Conservation (phyloP, 495 filamentous ascomycete species). For the Copromyces sp. region DNA sequence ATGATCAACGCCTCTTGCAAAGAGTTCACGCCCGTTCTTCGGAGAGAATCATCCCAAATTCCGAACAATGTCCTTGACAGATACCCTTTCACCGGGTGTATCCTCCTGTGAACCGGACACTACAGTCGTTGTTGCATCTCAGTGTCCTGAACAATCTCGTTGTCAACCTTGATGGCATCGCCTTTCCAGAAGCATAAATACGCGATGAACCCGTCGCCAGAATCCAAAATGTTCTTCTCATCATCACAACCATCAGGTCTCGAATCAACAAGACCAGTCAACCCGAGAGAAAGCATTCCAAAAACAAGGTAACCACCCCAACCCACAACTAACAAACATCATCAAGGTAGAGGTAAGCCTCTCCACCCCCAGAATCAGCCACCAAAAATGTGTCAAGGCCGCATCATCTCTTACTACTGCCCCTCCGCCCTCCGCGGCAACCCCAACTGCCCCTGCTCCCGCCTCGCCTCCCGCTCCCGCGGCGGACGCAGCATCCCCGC, state of each 20-base stretch:
- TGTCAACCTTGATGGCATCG: not conserved
- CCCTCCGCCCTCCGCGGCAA: not conserved
- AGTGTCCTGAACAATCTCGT: not conserved
- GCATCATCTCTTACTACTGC: not conserved
- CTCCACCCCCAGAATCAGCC: not conserved
- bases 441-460: not conserved
- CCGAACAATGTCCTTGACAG: not conserved
- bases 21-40: not conserved
- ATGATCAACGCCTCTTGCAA: not conserved
- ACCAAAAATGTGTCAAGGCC: not conserved
- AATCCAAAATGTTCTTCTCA: not conserved
- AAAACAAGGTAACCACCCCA: not conserved
- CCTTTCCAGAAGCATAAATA: not conserved
- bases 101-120: not conserved
- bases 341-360: not conserved
- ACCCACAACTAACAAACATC: not conserved
- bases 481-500: not conserved
- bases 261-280: not conserved
- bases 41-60: not conserved
- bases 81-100: not conserved
- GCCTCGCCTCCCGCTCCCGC: not conserved
- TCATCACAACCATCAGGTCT: not conserved
- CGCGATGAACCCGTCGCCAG: not conserved
- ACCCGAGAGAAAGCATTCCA: not conserved
- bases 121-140: not conserved